Conservation (phyloP, 495 filamentous ascomycete genomes). For the Aspergillus incahuasiensis region DNA sequence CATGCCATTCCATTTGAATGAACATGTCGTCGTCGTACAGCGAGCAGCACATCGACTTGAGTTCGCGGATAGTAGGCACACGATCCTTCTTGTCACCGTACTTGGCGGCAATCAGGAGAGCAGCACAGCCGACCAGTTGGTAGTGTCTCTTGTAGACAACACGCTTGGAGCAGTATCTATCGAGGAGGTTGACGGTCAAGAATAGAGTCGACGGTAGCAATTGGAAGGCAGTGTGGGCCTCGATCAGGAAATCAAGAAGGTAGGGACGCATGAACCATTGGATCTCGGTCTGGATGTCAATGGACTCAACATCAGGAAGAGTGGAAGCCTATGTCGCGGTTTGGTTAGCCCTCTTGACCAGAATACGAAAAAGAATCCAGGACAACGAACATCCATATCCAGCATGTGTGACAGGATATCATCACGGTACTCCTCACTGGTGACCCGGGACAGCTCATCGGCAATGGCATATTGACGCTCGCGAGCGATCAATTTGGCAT, state of each 20-base stretch:
- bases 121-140: constrained; percentile 93
- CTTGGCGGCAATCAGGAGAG: constrained; percentile 94
- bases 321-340: constrained; percentile 67
- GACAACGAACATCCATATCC: constrained; percentile 79
- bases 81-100: constrained; percentile 98
- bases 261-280: constrained; percentile 99
- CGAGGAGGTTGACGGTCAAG: constrained; percentile 92
- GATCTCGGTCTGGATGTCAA: constrained; percentile 98
- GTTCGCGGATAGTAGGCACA: constrained; percentile 89
- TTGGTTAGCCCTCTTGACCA: constrained; percentile 15
- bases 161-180: constrained; percentile 94
- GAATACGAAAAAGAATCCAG: neutral
- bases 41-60: constrained; percentile 98
- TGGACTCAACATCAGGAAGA: constrained; percentile 90
- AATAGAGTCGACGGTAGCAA: constrained; percentile 92
- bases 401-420: constrained; percentile 91
- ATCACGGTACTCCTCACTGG: constrained; percentile 84
- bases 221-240: constrained; percentile 92
- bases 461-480: constrained; percentile 79
- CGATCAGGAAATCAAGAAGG: constrained; percentile 95
- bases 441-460: constrained; percentile 76
- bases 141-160: constrained; percentile 99
- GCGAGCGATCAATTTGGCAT: constrained; percentile 66
- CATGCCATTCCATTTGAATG: constrained; percentile 99
- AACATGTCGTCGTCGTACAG: constrained; percentile 99